A percentile compares a stretch with the other conserved stretches of the same genome.
Evolutionary conservation across 2,329 filamentous ascomycete species (phyloP).

Genomic region (Microsporum ferrugineum): DNA sequence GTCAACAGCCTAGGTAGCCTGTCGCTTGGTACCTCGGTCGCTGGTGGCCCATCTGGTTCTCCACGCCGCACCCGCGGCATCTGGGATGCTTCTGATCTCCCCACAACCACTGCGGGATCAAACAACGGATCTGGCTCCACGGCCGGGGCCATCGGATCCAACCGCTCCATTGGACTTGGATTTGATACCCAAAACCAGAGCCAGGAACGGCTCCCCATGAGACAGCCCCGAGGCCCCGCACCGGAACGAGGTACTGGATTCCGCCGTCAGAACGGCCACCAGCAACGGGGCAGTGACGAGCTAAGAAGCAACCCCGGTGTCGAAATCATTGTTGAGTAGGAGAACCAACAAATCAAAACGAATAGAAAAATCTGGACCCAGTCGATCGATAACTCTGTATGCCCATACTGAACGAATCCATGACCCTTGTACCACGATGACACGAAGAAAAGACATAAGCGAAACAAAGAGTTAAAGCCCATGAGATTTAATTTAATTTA

Average conservation of each 20-base stretch:
- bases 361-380: constrained; percentile 3
- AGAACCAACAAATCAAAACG: constrained; percentile 8
- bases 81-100: constrained; percentile 46
- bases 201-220: constrained; percentile 42
- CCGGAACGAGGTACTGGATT: constrained; percentile 49
- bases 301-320: constrained; percentile 49
- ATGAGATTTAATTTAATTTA: constrained; percentile 3
- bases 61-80: constrained; percentile 49
- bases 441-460: constrained; percentile 11
- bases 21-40: constrained; percentile 42
- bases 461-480: neutral
- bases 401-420: constrained; percentile 3
- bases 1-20: constrained; percentile 54
- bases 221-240: constrained; percentile 51
- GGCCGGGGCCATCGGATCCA: constrained; percentile 47
- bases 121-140: neutral
- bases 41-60: constrained; percentile 40
- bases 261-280: constrained; percentile 51
- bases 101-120: constrained; percentile 33
- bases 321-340: constrained; percentile 54
- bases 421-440: constrained; percentile 5
- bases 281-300: constrained; percentile 52
- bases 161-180: constrained; percentile 49
- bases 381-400: constrained; percentile 5
- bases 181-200: constrained; percentile 43